Base-by-base conservation (phyloP, 2,329 filamentous ascomycete genomes). In the Pestalotiopsis sp. region DNA sequence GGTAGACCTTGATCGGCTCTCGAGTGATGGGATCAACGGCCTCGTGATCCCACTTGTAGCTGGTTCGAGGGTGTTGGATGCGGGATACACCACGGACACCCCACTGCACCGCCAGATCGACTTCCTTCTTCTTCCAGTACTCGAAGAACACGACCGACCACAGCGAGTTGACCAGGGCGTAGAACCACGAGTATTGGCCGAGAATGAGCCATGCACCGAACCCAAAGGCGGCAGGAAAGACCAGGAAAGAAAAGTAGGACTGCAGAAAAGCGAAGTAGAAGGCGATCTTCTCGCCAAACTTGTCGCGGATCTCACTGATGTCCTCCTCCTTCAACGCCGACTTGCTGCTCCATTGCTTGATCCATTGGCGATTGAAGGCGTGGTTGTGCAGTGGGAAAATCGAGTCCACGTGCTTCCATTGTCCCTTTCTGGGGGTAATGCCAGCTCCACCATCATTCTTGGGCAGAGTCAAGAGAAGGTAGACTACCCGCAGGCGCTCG, bases 191-290 rank as follows among this genome's bases (percentile, higher is more conserved):
- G 80, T 94, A 98, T 67, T 91, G 88, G 9, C 94, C 94, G 0
- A 97, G 84, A n/a, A 97, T 82, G 38, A 94, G 79, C 92, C 94
- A 98, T 13, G 91, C 88, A 1, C 87, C 84, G 55, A 93, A 84
- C 3, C 95, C 95, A 73, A 96, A 90, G 4, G 84, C 89, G 0
- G 94, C 92, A 0, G 94, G 94, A 68, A 95, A 91, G n/a, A 92
- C 80, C 30, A 97, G 84, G 76, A 97, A 97, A 68, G 89, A 85
- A 76, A 97, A 97, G 80, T 98, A 98, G 40, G 91, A 91, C 76
- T 97, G 93, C 39, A 97, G 86, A 76, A 98, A 98, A 52, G 94
- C 94, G 78, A 97, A 98, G 82, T 98, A 98, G 79, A 97, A 97
- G 44, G 93, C 95, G 68, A 98, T 92, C 77, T 89, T 91, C 78